Conservation (phyloP, 2,329 filamentous ascomycete species). For the Chaetomium sp. region DNA sequence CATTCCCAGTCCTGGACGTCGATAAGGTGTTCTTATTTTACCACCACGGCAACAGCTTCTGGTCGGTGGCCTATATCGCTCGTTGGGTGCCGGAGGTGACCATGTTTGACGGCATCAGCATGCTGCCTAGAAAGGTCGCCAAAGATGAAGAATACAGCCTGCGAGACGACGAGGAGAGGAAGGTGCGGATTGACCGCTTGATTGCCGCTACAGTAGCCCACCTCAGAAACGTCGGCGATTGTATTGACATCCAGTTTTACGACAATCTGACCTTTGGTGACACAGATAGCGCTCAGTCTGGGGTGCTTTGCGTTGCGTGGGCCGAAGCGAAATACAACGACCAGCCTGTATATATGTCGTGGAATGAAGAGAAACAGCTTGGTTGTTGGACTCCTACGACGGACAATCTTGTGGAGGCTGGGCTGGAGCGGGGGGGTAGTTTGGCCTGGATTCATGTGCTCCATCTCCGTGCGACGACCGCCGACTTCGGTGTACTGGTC, state of each 20-base stretch:
- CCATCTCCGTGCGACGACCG: background rate
- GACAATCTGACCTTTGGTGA: background rate
- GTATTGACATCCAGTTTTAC: background rate
- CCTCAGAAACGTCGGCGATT: background rate
- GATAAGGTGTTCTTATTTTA: background rate
- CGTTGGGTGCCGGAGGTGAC: background rate
- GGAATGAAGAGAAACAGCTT: background rate
- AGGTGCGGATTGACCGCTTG: background rate
- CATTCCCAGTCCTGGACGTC: conserved; percentile 1
- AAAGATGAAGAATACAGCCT: background rate
- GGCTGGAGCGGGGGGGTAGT: background rate
- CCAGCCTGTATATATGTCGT: background rate
- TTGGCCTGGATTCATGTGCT: background rate
- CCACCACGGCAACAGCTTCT: background rate
- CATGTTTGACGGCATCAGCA: conserved; percentile 4
- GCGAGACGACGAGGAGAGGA: background rate
- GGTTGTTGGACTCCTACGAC: background rate
- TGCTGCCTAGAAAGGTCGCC: background rate
- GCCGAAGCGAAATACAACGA: background rate
- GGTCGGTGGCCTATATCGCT: conserved; percentile 3
- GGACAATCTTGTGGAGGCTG: background rate
- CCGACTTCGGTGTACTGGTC: background rate
- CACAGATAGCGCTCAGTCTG: background rate
- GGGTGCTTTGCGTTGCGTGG: background rate
- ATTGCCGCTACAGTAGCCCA: background rate